Evolutionary conservation across 768 basidiomycete genomes (phyloP), one percentile per base, ranked within the genome.

Genomic region (Hygrocybe coccinea): DNA sequence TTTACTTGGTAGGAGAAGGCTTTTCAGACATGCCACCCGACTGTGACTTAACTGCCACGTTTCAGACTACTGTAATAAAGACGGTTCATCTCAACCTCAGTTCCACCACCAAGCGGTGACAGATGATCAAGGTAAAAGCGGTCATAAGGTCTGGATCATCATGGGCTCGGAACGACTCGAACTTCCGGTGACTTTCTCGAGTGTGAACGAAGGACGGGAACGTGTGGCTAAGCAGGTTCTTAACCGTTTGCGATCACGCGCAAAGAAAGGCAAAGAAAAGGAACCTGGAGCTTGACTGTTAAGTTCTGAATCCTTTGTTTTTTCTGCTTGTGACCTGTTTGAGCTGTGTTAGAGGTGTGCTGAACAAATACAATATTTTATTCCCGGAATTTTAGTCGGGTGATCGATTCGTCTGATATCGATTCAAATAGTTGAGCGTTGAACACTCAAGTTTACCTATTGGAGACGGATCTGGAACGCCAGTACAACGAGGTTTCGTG

Each of bases 111-210:
- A 69, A 58, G 52, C 55, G 25, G 58, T 67, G 14, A 50, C 60
- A 21, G 62, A 65, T 38, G 62, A 63, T 35, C 63, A 62, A 14
- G 68, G 64, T 44, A 63, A 61, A 24, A 69, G 63, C 19, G 58
- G 51, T 52, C 74, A 70, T 52, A 74, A 70, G 34, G 76, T 77
- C 4, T 80, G 79, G 78, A 73, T 78, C n/a, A 67, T 76, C 55
- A 71, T 79, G 39, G 76, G 74, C 15, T 68, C 67, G 34, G 74
- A 76, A 44, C 70, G 73, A 21, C 71, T 75, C 45, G 77, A 79
- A 60, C 67, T 79, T n/a, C 76, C 69, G 12, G 67, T 67, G 45
- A 69, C 64, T 19, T 79, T 77, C 56, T 53, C 55, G 29, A 75
- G 64, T 25, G 59, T 70, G 35, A 69, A 68, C 35, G 72, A 75